phyloP scores from a whole-genome alignment of 1,284 basidiomycete species.

The Leccinum fuscescens region DNA sequence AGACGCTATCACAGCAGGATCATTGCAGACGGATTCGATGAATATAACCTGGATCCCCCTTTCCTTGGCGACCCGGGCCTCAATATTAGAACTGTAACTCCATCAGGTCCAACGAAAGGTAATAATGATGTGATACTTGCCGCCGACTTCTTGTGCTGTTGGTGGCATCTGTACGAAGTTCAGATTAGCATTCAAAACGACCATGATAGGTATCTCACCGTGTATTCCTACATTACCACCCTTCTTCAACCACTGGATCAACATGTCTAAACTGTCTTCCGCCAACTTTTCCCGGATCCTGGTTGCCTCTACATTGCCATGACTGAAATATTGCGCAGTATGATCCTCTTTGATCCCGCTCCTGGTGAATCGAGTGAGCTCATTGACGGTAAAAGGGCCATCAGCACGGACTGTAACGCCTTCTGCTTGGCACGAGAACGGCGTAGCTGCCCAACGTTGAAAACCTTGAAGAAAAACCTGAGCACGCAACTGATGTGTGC shows the following conservation, averaged over 20 bases:
- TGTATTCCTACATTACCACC: constrained; percentile 98
- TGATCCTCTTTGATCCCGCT: constrained; percentile 88
- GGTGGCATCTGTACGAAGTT: constrained; percentile 71
- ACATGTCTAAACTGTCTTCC: constrained; percentile 89
- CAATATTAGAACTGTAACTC: constrained; percentile 69
- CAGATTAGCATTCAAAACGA: constrained; percentile 16
- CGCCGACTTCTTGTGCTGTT: constrained; percentile 84
- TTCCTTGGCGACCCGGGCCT: constrained; percentile 82
- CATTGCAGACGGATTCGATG: constrained; percentile 92
- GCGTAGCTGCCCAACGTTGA: constrained; percentile 96
- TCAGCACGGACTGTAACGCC: constrained; percentile 61
- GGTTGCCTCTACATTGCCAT: constrained; percentile 79
- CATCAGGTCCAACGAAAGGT: constrained; percentile 5
- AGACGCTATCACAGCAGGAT: constrained; percentile 90
- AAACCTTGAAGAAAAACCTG: constrained; percentile 58
- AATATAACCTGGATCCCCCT: constrained; percentile 91
- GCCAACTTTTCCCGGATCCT: constrained; percentile 82
- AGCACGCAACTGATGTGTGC: not conserved
- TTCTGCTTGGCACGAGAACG: constrained; percentile 82
- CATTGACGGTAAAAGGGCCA: not conserved
- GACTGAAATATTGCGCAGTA: constrained; percentile 89
- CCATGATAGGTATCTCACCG: constrained; percentile 50
- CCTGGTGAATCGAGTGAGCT: constrained; percentile 35
- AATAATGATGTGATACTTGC: constrained; percentile 34
- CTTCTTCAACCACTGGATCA: constrained; percentile 92